A percentile compares a stretch with the other conserved stretches of the same genome.
Evolutionary conservation across 2,329 filamentous ascomycete genomes (phyloP).

Genomic region (Xylariomycetidae sp.): DNA sequence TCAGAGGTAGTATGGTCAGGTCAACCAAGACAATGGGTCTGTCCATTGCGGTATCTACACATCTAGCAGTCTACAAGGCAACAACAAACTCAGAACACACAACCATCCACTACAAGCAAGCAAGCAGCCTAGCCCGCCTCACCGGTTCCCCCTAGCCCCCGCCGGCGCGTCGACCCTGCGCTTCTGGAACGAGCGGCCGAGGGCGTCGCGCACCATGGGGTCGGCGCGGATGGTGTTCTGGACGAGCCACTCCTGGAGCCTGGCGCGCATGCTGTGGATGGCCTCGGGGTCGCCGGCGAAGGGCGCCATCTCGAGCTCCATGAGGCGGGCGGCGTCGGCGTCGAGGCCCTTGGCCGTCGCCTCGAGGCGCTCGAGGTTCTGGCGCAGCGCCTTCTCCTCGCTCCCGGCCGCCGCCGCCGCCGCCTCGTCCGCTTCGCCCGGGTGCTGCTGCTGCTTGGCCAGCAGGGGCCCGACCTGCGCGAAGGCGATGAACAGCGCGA

Average conservation of each 20-base stretch:
- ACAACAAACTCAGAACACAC: too few relatives aligned
- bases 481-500: constrained; percentile 79
- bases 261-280: constrained; percentile 59
- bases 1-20: too few relatives aligned
- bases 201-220: constrained; percentile 74
- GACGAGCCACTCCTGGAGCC: constrained; percentile 80
- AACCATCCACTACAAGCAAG: too few relatives aligned
- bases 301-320: constrained; percentile 75
- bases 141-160: constrained; percentile 50
- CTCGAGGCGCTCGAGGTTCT: constrained; percentile 64
- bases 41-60: too few relatives aligned
- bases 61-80: too few relatives aligned
- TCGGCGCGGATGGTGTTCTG: constrained; percentile 77
- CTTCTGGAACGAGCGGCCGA: constrained; percentile 61
- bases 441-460: constrained; percentile 27
- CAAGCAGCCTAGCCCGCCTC: constrained; percentile 1
- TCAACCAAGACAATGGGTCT: too few relatives aligned
- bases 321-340: constrained; percentile 60
- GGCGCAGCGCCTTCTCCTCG: constrained; percentile 45
- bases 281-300: constrained; percentile 66
- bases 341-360: constrained; percentile 54
- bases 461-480: constrained; percentile 71
- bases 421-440: constrained; percentile 9
- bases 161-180: constrained; percentile 56
- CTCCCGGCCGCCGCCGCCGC: constrained; percentile 21